phyloP scores from a whole-genome alignment of 352 stramenopile genomes.

The Globisporangium takayamanum region DNA sequence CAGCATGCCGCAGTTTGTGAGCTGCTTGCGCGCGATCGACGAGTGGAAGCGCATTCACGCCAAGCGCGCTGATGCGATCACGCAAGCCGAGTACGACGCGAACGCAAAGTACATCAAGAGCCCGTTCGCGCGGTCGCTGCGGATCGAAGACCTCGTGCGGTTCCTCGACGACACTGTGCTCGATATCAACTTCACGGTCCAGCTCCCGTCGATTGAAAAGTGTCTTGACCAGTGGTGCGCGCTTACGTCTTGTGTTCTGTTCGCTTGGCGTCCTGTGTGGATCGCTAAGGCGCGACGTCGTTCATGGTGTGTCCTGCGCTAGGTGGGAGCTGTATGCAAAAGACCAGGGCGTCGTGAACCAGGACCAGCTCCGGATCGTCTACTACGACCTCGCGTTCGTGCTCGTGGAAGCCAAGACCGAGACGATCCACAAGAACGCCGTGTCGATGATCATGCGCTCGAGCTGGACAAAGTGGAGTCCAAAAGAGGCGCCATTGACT shows the following conservation, averaged over 20 bases:
- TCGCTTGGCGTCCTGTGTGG: not conserved
- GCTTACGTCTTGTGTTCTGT: not conserved
- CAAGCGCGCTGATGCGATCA: slow-evolving; percentile 44
- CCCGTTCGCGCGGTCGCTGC: slow-evolving; percentile 49
- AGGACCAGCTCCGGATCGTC: slow-evolving; percentile 58
- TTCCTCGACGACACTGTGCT: slow-evolving; percentile 70
- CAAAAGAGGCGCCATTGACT: slow-evolving; percentile 45
- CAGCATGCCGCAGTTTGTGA: slow-evolving; percentile 80
- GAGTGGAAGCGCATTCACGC: slow-evolving; percentile 66
- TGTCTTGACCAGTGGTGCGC: slow-evolving; percentile 61
- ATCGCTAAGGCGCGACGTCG: not conserved
- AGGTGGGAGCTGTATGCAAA: slow-evolving; percentile 50
- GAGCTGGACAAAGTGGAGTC: slow-evolving; percentile 63
- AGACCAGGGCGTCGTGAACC: slow-evolving; percentile 31
- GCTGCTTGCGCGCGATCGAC: slow-evolving; percentile 53
- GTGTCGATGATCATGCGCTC: slow-evolving; percentile 69
- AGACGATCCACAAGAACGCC: slow-evolving; percentile 73
- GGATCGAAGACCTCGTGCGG: slow-evolving; percentile 53
- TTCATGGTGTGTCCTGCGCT: not conserved
- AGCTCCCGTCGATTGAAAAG: slow-evolving; percentile 77
- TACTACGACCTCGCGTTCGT: slow-evolving; percentile 72
- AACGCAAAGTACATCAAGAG: slow-evolving; percentile 79
- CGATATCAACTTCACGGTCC: slow-evolving; percentile 82
- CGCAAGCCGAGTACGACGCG: slow-evolving; percentile 51
- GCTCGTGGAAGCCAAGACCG: slow-evolving; percentile 67